These are phyloP conservation scores for Claviceps fusiformis DNA, from an alignment of 2,329 filamentous ascomycete species.

Conservation along the genomic window DNA sequence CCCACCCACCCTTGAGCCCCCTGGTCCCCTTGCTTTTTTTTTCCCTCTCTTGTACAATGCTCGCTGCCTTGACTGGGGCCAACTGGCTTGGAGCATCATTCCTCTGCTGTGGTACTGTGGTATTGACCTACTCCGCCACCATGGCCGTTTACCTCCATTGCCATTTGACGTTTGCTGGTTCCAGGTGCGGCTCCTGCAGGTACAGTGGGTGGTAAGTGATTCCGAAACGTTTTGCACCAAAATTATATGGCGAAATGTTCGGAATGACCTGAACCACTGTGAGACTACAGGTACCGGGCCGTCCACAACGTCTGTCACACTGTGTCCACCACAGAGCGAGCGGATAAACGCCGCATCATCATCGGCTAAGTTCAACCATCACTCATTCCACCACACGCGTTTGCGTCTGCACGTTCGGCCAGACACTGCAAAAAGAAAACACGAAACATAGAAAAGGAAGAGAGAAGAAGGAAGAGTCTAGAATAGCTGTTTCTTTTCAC, in stretches of 20 bases:
- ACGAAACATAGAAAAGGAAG: no score
- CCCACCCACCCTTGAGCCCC: background rate
- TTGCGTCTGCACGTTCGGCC: background rate
- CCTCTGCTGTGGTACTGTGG: background rate
- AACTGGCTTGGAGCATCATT: background rate
- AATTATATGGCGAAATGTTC: no score
- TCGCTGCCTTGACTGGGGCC: background rate
- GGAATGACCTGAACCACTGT: no score
- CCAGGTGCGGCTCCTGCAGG: no score
- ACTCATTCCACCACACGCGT: background rate
- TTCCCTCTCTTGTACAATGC: background rate
- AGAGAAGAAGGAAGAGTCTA: no score
- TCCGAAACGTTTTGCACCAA: no score
- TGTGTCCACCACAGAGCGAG: background rate
- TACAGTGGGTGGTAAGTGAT: no score
- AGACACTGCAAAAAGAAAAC: background rate
- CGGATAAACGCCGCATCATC: conserved; percentile 18
- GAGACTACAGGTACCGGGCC: no score
- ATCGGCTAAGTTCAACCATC: conserved; percentile 17
- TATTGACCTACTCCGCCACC: background rate
- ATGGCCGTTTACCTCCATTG: no score
- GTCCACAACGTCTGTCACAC: no score
- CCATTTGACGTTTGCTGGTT: no score
- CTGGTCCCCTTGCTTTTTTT: background rate
- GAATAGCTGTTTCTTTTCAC: background rate